Evolutionary conservation across 2,329 filamentous ascomycete genomes (phyloP).

Genomic region (Botrytis deweyae): DNA sequence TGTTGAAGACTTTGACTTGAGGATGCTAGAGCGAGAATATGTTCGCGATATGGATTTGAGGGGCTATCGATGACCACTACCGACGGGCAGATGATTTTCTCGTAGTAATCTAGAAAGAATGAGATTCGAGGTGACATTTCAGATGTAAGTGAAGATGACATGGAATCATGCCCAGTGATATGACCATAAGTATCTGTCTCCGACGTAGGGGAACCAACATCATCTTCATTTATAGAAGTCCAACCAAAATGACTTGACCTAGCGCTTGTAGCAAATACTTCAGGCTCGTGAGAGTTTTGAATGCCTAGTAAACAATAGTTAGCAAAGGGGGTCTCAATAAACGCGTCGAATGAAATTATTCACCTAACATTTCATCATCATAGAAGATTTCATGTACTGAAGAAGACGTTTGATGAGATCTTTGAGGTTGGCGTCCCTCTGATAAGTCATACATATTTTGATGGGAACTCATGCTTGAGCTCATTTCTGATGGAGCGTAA

Average conservation of each 20-base stretch:
- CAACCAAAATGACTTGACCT: slow-evolving; percentile 39
- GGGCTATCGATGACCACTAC: slow-evolving; percentile 89
- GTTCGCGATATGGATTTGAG: slow-evolving; percentile 79
- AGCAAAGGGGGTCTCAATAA: slow-evolving; percentile 14
- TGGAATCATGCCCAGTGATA: slow-evolving; percentile 42
- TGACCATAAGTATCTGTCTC: slow-evolving; percentile 37
- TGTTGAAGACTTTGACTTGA: slow-evolving; percentile 83
- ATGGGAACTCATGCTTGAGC: slow-evolving; percentile 60
- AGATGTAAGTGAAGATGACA: slow-evolving; percentile 54
- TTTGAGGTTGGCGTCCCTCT: slow-evolving; percentile 36
- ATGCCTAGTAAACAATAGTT: slow-evolving; percentile 27
- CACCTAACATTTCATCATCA: slow-evolving; percentile 43
- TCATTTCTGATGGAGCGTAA: slow-evolving; percentile 60
- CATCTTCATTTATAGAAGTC: slow-evolving; percentile 39
- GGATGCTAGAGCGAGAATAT: slow-evolving; percentile 75
- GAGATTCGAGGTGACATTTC: slow-evolving; percentile 75
- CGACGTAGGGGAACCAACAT: slow-evolving; percentile 36
- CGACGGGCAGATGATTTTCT: slow-evolving; percentile 86
- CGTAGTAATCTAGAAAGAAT: slow-evolving; percentile 91
- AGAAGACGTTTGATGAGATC: slow-evolving; percentile 37
- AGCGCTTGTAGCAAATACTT: slow-evolving; percentile 37
- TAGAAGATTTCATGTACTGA: slow-evolving; percentile 38
- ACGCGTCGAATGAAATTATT: slow-evolving; percentile 31
- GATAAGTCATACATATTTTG: slow-evolving; percentile 54
- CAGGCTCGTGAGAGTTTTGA: slow-evolving; percentile 33